A percentile compares a stretch with the other conserved stretches of the same genome.
Evolutionary conservation across 2,329 filamentous ascomycete genomes (phyloP).

Genomic region (Emergomyces africanus): DNA sequence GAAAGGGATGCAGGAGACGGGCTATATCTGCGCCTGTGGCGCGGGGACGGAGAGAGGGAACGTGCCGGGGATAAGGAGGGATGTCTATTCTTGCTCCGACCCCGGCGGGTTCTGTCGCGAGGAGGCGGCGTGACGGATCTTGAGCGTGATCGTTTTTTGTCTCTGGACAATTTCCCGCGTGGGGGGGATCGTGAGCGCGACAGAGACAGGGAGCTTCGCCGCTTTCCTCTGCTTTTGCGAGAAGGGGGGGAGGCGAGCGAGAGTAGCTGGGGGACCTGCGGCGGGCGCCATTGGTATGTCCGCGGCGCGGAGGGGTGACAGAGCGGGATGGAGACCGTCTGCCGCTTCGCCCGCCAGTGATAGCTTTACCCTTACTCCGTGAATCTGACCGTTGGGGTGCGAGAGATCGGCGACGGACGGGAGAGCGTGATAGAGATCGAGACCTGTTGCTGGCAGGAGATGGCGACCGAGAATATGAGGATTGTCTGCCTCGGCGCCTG

Average conservation of each 20-base stretch:
- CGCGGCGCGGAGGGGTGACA: constrained; percentile 14
- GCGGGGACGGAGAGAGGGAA: constrained; percentile 15
- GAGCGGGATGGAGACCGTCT: constrained; percentile 22
- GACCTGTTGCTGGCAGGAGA: constrained; percentile 13
- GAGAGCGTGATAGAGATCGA: constrained; percentile 19
- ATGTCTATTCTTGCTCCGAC: constrained; percentile 4
- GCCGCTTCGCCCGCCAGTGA: constrained; percentile 9
- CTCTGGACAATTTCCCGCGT: constrained; percentile 12
- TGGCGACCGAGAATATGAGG: constrained; percentile 24
- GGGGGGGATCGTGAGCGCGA: constrained; percentile 13
- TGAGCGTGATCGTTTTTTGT: constrained; percentile 5
- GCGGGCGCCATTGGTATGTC: constrained; percentile 5
- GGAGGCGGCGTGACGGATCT: constrained; percentile 13
- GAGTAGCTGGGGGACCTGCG: constrained; percentile 12
- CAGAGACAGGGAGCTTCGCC: constrained; percentile 21
- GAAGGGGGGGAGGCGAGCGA: constrained; percentile 5
- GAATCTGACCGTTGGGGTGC: constrained; percentile 8
- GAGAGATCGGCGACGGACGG: constrained; percentile 11
- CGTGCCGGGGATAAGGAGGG: constrained; percentile 15
- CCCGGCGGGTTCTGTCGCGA: constrained; percentile 13
- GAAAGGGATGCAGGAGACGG: constrained; percentile 10
- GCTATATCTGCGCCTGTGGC: constrained; percentile 9
- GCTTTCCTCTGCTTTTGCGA: constrained; percentile 12
- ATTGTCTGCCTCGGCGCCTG: constrained; percentile 15
- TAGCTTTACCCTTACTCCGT: constrained; percentile 15